A percentile compares a stretch with the other conserved stretches of the same genome.
Evolutionary conservation across 768 basidiomycete species (phyloP).

Genomic region (Naematelia aurantialba): DNA sequence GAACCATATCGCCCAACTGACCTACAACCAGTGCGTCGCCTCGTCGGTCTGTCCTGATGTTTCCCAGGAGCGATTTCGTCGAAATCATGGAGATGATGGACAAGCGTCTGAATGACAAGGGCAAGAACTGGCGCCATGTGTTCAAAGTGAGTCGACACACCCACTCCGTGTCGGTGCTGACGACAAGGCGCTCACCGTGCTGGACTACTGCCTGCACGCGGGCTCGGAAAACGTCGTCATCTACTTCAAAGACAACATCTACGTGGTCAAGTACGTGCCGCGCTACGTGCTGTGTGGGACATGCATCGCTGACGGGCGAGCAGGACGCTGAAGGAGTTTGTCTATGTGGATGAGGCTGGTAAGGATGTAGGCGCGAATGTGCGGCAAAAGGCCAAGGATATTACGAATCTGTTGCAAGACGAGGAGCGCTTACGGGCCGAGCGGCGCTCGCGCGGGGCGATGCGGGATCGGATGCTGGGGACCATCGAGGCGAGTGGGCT

Average conservation of each 20-base stretch:
- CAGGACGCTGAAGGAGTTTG: conserved; percentile 91
- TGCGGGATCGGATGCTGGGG: conserved; percentile 91
- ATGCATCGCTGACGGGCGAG: conserved; percentile 4
- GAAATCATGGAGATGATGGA: conserved; percentile 99
- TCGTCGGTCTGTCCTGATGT: background rate
- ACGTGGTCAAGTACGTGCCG: conserved; percentile 71
- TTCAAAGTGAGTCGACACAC: conserved; percentile 68
- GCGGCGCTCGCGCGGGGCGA: conserved; percentile 65
- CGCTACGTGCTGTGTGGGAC: background rate
- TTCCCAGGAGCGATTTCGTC: conserved; percentile 78
- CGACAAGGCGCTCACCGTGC: conserved; percentile 71
- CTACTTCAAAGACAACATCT: conserved; percentile 95
- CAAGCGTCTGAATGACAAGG: conserved; percentile 90
- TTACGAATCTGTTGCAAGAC: conserved; percentile 87
- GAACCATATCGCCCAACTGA: conserved; percentile 97
- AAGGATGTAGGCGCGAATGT: conserved; percentile 96
- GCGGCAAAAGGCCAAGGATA: conserved; percentile 74
- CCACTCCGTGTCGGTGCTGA: background rate
- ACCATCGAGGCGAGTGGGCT: conserved; percentile 53
- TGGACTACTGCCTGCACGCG: conserved; percentile 93
- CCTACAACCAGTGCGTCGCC: conserved; percentile 82
- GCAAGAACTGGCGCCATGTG: conserved; percentile 99
- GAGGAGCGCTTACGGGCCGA: conserved; percentile 79
- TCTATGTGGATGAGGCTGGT: conserved; percentile 87
- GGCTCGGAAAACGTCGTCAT: conserved; percentile 98